Conservation (phyloP, 306 rosid genomes). For the Datisca glomerata region DNA sequence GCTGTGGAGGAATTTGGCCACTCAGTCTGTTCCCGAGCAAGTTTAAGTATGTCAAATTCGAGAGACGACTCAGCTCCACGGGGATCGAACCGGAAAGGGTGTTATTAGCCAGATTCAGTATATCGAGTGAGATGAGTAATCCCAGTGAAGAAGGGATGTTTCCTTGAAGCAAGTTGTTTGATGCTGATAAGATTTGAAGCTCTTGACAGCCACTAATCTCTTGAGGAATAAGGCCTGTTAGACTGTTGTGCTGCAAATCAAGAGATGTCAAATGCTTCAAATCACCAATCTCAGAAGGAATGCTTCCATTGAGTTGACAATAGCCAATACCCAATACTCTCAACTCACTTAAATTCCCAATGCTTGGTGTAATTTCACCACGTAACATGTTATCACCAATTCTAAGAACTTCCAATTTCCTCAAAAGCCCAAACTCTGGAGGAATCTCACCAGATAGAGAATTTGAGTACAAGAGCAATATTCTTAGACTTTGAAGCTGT, state of each 20-base stretch:
- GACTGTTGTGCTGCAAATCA: slow-evolving; percentile 56
- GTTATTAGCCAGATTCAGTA: slow-evolving; percentile 79
- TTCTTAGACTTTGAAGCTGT: slow-evolving; percentile 44
- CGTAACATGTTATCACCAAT: slow-evolving; percentile 65
- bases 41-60: slow-evolving; percentile 56
- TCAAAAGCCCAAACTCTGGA: slow-evolving; percentile 61
- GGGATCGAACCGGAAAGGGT: slow-evolving; percentile 77
- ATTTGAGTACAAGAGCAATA: slow-evolving; percentile 52
- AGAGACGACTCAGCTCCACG: slow-evolving; percentile 32
- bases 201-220: slow-evolving; percentile 47
- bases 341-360: slow-evolving; percentile 57
- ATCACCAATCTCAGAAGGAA: slow-evolving; percentile 56
- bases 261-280: slow-evolving; percentile 61
- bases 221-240: slow-evolving; percentile 60
- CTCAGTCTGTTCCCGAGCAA: slow-evolving; percentile 65
- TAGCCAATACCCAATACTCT: slow-evolving; percentile 50
- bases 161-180: slow-evolving; percentile 68
- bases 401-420: slow-evolving; percentile 65
- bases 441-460: slow-evolving; percentile 72
- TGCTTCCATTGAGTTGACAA: slow-evolving; percentile 71
- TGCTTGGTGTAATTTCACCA: slow-evolving; percentile 53
- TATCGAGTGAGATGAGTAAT: slow-evolving; percentile 38
- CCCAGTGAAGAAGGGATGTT: slow-evolving; percentile 51
- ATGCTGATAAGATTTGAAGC: slow-evolving; percentile 65
- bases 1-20: slow-evolving; percentile 61